Conservation (phyloP, 2,329 filamentous ascomycete genomes). For the Cladophialophora carrionii region DNA sequence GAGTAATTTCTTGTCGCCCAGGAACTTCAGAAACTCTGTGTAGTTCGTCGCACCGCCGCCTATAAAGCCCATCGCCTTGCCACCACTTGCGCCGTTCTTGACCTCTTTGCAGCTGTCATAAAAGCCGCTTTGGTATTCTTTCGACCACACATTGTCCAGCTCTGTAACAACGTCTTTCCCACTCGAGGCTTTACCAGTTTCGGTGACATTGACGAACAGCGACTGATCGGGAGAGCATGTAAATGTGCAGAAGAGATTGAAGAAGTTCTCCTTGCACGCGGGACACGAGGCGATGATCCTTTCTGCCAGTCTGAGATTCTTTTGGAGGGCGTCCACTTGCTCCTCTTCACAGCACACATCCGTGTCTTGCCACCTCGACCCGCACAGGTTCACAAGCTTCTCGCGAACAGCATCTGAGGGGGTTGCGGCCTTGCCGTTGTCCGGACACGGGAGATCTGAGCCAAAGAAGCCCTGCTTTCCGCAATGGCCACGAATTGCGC, state of each 20-base stretch:
- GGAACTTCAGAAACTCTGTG: conserved; percentile 81
- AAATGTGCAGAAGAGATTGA: conserved; percentile 96
- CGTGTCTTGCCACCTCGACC: conserved; percentile 79
- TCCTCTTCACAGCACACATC: conserved; percentile 82
- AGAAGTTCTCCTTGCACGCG: conserved; percentile 98
- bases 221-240: conserved; percentile 98
- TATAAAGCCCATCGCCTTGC: conserved; percentile 92
- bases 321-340: conserved; percentile 81
- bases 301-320: conserved; percentile 83
- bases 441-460: conserved; percentile 84
- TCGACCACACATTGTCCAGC: conserved; percentile 83
- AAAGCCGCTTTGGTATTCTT: conserved; percentile 82
- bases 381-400: conserved; percentile 83
- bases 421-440: conserved; percentile 79
- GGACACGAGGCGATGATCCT: conserved; percentile 91
- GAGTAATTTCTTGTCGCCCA: conserved; percentile 83
- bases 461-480: conserved; percentile 90
- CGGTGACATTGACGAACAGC: conserved; percentile 89
- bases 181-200: conserved; percentile 60
- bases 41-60: conserved; percentile 94
- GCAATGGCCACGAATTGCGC: conserved; percentile 87
- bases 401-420: conserved; percentile 72
- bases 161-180: conserved; percentile 75
- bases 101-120: conserved; percentile 99
- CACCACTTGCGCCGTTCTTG: conserved; percentile 93